Evolutionary conservation across 768 basidiomycete species (phyloP), one percentile per base, ranked within the genome.

Genomic region (Boletellus sp.): DNA sequence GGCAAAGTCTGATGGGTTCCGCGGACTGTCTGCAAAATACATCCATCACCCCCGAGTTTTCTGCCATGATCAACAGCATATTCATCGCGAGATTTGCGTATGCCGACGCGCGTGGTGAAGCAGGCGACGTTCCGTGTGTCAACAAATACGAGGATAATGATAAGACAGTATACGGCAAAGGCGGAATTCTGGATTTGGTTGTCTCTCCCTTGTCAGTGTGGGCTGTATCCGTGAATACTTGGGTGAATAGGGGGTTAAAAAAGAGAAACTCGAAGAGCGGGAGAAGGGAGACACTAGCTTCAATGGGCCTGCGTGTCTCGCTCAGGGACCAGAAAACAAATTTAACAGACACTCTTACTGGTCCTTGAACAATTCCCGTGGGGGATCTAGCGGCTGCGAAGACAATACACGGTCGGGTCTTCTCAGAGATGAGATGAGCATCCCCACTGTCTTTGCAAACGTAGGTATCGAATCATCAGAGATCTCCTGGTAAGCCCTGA

Each of bases 131-230:
- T 12, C 84, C 84, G 60, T 88, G 85, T 2, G 82, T 78, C 46
- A 85, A 65, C 42, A 87, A 58, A 67, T 87, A 87, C 0, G 84
- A 85, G 2, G 81, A 77, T 45, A 86, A 61, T 4, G 80, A 77
- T 40, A 87, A 58, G 11, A 83, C 61, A 11, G 76, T 78, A 54
- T 75, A 70, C 1, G 75, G 66, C 10, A 77, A 64, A 6, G 77
- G 74, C 0, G 74, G 56, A 6, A 64, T 61, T 47, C 35, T 62
- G 15, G 52, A 40, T 8, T 32, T 26, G 33, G 48, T 42, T n/a
- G 58, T 55, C 47, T 52, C 60, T n/a, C 62, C 69, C 1, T 62
- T 62, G 9, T 54, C 55, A 19, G 67, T 36, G 6, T 65, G 62
- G 6, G 72, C 47, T 36, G 67, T 63, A 15, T 76, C 72, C 41